Conservation (phyloP, 768 basidiomycete genomes). For the Rhodosporidiobolus sp. region DNA sequence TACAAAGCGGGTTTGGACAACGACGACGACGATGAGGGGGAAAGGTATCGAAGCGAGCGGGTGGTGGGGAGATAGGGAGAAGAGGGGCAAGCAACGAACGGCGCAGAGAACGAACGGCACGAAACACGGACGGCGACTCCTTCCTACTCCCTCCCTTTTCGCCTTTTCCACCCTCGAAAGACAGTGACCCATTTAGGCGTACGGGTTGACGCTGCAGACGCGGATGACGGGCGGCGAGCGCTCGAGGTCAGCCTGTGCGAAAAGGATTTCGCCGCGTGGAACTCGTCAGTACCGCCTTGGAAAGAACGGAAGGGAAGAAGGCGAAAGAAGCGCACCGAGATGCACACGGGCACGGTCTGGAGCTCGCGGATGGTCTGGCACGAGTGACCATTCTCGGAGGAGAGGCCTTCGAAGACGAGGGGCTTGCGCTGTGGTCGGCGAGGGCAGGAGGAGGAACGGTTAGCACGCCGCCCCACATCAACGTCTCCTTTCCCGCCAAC, state of each 20-base stretch:
- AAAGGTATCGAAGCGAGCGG: too few species aligned
- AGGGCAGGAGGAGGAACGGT: not conserved
- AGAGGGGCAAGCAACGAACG: too few species aligned
- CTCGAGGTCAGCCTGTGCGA: slow-evolving; percentile 22
- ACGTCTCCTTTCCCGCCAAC: too few species aligned
- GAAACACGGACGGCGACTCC: too few species aligned
- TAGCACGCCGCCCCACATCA: too few species aligned
- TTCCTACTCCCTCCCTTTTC: too few species aligned
- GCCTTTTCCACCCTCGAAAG: too few species aligned
- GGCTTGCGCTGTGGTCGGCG: slow-evolving; percentile 13
- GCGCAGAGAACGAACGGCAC: too few species aligned
- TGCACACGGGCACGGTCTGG: slow-evolving; percentile 25
- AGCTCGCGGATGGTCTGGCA: slow-evolving; percentile 26
- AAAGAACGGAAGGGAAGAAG: not conserved
- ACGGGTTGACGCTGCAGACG: slow-evolving; percentile 93
- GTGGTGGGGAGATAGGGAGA: too few species aligned
- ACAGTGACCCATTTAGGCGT: slow-evolving; percentile 6
- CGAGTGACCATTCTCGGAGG: slow-evolving; percentile 25
- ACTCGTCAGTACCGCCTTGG: not conserved
- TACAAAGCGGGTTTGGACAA: too few species aligned
- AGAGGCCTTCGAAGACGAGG: slow-evolving; percentile 15
- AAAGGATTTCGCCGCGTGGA: too few species aligned
- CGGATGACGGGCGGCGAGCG: slow-evolving; percentile 64
- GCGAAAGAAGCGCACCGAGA: slow-evolving; percentile 10
- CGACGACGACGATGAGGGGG: too few species aligned